phyloP scores from a whole-genome alignment of 352 stramenopile species.

The Peronosclerospora sorghi region DNA sequence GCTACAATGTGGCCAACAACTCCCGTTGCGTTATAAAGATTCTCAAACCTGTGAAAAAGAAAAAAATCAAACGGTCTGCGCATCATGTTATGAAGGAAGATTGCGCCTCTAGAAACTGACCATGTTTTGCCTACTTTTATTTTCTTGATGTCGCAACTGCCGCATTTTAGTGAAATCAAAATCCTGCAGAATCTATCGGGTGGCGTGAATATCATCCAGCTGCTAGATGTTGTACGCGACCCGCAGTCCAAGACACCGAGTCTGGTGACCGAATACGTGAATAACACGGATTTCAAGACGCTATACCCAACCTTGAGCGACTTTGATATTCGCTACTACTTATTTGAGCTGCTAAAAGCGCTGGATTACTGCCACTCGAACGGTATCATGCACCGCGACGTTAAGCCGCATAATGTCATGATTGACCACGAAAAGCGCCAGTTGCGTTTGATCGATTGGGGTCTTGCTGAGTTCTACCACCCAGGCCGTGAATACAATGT shows the following conservation, averaged over 20 bases:
- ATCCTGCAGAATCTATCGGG: constrained; percentile 99
- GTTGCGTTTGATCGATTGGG: constrained; percentile 98
- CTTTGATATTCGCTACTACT: constrained; percentile 99
- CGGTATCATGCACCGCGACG: constrained; percentile 99
- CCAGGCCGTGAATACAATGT: constrained; percentile 98
- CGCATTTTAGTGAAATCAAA: constrained; percentile 91
- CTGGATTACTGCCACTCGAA: constrained; percentile 99
- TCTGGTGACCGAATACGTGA: constrained; percentile 97
- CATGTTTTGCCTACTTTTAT: neutral
- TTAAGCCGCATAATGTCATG: constrained; percentile 99
- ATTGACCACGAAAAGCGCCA: constrained; percentile 98
- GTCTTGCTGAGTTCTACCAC: constrained; percentile 99
- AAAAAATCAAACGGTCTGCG: constrained; percentile 96
- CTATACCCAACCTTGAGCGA: constrained; percentile 97
- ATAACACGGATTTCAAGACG: constrained; percentile 99
- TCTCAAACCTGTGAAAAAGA: constrained; percentile 99
- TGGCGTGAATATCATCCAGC: constrained; percentile 97
- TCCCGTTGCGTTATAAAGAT: constrained; percentile 99
- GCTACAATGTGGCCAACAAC: constrained; percentile 95
- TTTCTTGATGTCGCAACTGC: neutral
- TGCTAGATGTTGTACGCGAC: constrained; percentile 97
- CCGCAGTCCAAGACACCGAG: constrained; percentile 97
- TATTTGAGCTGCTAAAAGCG: constrained; percentile 93
- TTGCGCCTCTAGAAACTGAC: constrained; percentile 4
- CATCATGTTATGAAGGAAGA: neutral